phyloP scores from a whole-genome alignment of 2,329 filamentous ascomycete genomes.

The Fusarium chuoi region DNA sequence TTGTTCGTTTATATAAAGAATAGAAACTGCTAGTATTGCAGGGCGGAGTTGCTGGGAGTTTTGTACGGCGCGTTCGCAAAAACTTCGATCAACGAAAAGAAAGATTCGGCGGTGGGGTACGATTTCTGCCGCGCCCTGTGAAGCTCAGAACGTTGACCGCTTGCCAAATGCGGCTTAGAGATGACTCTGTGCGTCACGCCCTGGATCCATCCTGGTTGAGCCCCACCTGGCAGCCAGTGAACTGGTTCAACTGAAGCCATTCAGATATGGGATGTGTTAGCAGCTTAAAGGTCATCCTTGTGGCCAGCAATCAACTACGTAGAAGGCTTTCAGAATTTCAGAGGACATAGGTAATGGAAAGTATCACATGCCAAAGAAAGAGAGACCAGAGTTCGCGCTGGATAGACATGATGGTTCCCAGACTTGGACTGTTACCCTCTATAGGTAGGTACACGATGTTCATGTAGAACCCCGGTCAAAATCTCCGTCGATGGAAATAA shows the following conservation, averaged over 20 bases:
- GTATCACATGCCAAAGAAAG: background rate
- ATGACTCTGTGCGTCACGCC: background rate
- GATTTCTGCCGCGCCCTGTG: conserved; percentile 23
- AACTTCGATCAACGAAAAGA: conserved; percentile 18
- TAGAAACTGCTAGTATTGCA: conserved; percentile 6
- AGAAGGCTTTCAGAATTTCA: no score
- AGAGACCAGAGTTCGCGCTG: no score
- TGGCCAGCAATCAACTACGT: background rate
- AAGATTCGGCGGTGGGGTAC: conserved; percentile 27
- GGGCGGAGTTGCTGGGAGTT: conserved; percentile 2
- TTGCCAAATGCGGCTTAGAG: background rate
- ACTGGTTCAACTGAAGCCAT: background rate
- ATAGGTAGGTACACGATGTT: no score
- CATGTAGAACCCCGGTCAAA: rapidly evolving
- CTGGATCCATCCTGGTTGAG: background rate
- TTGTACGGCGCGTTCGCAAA: conserved; percentile 23
- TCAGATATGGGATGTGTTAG: background rate
- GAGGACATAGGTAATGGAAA: no score
- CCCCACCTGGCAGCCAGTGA: background rate
- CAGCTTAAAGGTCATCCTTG: background rate
- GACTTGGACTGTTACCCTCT: no score
- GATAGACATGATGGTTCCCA: background rate
- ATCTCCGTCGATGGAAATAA: no score
- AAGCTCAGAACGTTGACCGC: background rate
- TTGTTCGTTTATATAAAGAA: conserved; percentile 3